Conservation (phyloP, 1,284 basidiomycete species). For the Microbotryum violaceum region DNA sequence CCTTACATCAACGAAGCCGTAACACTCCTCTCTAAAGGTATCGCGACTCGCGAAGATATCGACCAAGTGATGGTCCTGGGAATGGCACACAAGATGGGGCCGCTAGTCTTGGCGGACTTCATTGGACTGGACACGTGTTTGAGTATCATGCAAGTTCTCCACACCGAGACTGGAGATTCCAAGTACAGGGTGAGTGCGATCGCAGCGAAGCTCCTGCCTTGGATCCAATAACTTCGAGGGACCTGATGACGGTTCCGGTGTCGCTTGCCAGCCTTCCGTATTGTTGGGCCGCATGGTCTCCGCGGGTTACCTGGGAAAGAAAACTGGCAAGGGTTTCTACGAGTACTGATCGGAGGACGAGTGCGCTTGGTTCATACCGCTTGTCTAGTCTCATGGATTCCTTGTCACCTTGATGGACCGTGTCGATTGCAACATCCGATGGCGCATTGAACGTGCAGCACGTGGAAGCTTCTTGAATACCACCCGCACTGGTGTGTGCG, state of each 20-base stretch:
- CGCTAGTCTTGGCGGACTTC: conserved; percentile 37
- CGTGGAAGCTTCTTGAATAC: too few species aligned
- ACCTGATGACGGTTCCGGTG: too few species aligned
- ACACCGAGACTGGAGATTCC: background rate
- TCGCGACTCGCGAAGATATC: conserved; percentile 86
- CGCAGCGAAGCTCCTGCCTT: too few species aligned
- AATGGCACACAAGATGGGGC: conserved; percentile 93
- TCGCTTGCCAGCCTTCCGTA: conserved; percentile 61
- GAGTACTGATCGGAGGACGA: conserved; percentile 44
- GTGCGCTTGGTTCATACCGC: too few species aligned
- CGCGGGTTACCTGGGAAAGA: conserved; percentile 89
- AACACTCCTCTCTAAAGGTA: conserved; percentile 83
- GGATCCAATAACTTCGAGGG: too few species aligned
- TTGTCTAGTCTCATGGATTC: too few species aligned
- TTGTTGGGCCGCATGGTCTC: conserved; percentile 92
- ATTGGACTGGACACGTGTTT: conserved; percentile 51
- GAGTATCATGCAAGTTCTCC: conserved; percentile 76
- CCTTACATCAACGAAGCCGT: conserved; percentile 90
- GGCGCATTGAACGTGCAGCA: too few species aligned
- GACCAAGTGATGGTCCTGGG: conserved; percentile 87
- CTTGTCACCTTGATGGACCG: too few species aligned
- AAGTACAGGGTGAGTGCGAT: too few species aligned
- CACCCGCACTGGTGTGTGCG: too few species aligned
- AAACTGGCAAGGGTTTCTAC: conserved; percentile 64
- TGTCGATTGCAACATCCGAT: too few species aligned